phyloP scores from a whole-genome alignment of 305 asterid genomes.

The Rubia peregrina region DNA sequence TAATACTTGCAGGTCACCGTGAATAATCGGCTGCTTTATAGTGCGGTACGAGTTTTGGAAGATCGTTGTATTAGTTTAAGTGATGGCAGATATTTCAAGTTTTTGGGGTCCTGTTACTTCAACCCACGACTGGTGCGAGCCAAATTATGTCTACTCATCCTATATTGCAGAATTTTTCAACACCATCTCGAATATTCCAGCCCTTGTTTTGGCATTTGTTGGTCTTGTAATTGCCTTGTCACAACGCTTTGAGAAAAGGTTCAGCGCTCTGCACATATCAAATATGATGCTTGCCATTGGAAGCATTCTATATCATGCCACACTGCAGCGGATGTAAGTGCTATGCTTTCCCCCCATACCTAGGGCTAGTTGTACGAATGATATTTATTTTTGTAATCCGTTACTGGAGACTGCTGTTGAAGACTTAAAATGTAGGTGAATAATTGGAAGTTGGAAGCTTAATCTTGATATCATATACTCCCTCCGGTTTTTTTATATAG shows the following conservation, averaged over 20 bases:
- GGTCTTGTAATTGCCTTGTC: constrained; percentile 73
- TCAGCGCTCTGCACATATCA: constrained; percentile 79
- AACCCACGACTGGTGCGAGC: constrained; percentile 90
- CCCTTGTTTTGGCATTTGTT: constrained; percentile 65
- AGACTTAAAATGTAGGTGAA: background rate
- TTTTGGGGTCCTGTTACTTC: constrained; percentile 97
- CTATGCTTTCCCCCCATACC: background rate
- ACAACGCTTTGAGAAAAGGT: constrained; percentile 80
- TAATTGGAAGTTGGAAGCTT: background rate
- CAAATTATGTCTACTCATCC: constrained; percentile 70
- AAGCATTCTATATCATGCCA: constrained; percentile 77
- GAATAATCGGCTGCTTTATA: background rate
- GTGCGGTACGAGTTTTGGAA: constrained; percentile 11
- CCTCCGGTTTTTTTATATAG: no score
- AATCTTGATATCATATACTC: background rate
- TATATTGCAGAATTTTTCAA: constrained; percentile 79
- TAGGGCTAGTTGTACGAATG: background rate
- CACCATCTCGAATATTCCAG: constrained; percentile 68
- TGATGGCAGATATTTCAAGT: constrained; percentile 58
- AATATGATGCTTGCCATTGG: constrained; percentile 79
- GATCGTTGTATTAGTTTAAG: constrained; percentile 20
- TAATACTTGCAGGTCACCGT: constrained; percentile 6
- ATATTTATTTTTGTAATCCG: background rate
- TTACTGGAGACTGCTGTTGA: background rate
- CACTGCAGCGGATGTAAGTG: constrained; percentile 45